Evolutionary conservation across 1,139 yeast species (phyloP).

Genomic region (Debaryomyces fabryi): DNA sequence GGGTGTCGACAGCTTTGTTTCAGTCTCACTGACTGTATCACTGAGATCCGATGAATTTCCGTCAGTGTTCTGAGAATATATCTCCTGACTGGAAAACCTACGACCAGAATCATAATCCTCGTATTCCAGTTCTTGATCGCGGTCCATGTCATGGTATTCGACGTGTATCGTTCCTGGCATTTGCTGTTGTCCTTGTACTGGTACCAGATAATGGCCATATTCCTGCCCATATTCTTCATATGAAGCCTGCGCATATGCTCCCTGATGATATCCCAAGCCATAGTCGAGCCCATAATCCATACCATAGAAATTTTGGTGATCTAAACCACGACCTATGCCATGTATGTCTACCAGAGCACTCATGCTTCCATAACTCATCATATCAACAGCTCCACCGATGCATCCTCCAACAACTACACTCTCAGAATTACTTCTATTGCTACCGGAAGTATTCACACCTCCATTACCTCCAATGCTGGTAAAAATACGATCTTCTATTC

Average conservation of each 20-base stretch:
- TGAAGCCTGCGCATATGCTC: background rate
- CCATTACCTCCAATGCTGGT: background rate
- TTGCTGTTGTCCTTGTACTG: background rate
- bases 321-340: background rate
- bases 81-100: background rate
- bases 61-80: background rate
- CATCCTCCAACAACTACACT: background rate
- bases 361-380: background rate
- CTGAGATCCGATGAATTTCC: background rate
- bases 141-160: background rate
- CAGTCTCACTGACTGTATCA: conserved; percentile 2
- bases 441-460: background rate
- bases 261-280: background rate
- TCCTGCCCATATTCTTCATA: background rate
- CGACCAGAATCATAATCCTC: background rate
- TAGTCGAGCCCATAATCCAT: background rate
- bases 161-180: background rate
- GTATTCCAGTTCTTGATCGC: background rate
- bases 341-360: background rate
- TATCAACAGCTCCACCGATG: background rate
- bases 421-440: too few relatives aligned
- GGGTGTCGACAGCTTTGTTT: conserved; percentile 6
- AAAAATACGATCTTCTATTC: background rate
- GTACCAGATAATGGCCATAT: background rate
- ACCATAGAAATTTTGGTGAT: background rate